These are phyloP conservation scores for Mercurialis annua DNA, from an alignment of 345 rosid species.

Conservation along the genomic window DNA sequence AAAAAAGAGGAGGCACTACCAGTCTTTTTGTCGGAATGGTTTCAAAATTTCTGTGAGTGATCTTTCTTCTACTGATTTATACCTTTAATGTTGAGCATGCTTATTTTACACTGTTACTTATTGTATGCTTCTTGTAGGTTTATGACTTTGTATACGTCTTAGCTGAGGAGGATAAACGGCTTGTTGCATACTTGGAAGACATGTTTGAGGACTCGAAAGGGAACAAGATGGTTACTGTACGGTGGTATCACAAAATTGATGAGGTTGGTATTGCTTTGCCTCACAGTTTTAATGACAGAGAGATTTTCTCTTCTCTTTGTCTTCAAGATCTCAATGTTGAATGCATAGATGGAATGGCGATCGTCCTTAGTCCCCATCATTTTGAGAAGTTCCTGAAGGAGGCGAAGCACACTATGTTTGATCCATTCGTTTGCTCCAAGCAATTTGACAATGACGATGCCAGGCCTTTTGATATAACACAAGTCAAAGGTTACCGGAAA, in stretches of 20 bases:
- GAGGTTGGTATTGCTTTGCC: constrained; percentile 73
- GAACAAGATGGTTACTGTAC: constrained; percentile 71
- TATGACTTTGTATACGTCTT: constrained; percentile 70
- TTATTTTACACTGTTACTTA: not conserved
- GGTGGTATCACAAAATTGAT: constrained; percentile 90
- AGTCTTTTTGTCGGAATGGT: constrained; percentile 57
- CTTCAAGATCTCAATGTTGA: constrained; percentile 85
- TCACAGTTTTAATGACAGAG: constrained; percentile 58
- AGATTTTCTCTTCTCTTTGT: constrained; percentile 80
- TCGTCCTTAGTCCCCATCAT: constrained; percentile 71
- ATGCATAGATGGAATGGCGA: constrained; percentile 85
- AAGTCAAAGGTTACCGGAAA: constrained; percentile 72
- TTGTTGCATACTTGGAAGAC: constrained; percentile 77
- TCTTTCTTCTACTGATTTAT: not conserved
- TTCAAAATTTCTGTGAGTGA: constrained; percentile 65
- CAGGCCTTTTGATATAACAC: constrained; percentile 64
- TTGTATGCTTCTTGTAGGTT: constrained; percentile 37
- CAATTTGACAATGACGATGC: constrained; percentile 51
- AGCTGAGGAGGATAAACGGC: constrained; percentile 65
- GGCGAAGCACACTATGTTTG: constrained; percentile 27
- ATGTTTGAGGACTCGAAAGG: constrained; percentile 72
- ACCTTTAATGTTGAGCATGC: not conserved
- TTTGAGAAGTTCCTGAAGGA: constrained; percentile 46
- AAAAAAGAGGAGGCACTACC: constrained; percentile 58
- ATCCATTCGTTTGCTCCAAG: constrained; percentile 60